Percentiles rank a stretch among this genome's conserved stretches.
phyloP scores from a whole-genome alignment of 257 asterid species.

The Scutellaria baicalensis region DNA sequence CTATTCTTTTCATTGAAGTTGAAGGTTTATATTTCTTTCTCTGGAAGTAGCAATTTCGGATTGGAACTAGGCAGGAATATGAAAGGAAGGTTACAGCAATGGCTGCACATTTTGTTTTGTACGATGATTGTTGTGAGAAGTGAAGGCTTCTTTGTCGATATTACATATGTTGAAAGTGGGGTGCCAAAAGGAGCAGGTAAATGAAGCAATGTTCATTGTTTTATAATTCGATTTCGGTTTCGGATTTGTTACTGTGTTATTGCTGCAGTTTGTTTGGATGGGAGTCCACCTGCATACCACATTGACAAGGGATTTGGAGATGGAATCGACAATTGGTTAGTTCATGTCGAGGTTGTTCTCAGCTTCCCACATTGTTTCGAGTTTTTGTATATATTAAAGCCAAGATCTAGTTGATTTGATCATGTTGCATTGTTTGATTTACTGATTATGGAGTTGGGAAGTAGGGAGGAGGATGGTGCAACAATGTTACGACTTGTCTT shows the following conservation, averaged over 20 bases:
- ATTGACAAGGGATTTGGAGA: conserved; percentile 42
- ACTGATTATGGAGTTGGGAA: no score
- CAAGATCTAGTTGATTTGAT: background rate
- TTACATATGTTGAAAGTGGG: conserved; percentile 46
- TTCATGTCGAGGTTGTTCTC: conserved; percentile 38
- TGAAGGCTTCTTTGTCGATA: conserved; percentile 31
- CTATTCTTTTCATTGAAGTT: background rate
- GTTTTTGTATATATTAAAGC: background rate
- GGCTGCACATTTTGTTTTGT: conserved; percentile 24
- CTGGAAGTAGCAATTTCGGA: background rate
- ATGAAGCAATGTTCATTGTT: background rate
- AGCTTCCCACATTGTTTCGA: background rate
- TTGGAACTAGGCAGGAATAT: conserved; percentile 20
- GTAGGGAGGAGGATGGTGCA: conserved; percentile 99
- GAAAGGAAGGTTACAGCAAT: conserved; percentile 13
- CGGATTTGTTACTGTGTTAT: background rate
- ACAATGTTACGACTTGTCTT: conserved; percentile 48
- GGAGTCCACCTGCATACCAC: conserved; percentile 59
- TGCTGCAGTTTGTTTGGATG: conserved; percentile 47
- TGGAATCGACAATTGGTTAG: conserved; percentile 49
- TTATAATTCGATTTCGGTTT: no score
- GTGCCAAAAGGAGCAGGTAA: conserved; percentile 63
- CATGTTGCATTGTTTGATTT: background rate
- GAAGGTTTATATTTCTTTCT: background rate
- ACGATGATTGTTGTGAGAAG: conserved; percentile 21